phyloP scores from a whole-genome alignment of 257 asterid genomes.

The Nicotiana paniculata region DNA sequence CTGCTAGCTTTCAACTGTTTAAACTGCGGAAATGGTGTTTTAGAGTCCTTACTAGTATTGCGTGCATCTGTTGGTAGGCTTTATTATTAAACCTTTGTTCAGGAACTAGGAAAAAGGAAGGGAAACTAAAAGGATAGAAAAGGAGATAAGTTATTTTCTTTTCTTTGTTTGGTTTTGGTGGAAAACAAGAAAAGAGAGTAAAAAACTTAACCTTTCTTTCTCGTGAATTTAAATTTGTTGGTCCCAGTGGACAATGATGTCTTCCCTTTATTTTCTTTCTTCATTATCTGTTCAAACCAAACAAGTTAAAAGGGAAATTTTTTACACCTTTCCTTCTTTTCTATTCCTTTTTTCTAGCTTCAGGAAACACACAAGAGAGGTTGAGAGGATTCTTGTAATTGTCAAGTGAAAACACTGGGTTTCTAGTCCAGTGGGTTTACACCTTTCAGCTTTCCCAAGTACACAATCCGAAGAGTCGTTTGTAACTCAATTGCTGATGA shows the following conservation, averaged over 20 bases:
- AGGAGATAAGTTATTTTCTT: too few species aligned
- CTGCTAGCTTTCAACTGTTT: neutral
- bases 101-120: neutral
- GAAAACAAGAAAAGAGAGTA: neutral
- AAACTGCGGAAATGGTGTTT: neutral
- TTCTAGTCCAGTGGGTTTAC: neutral
- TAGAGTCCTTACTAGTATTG: neutral
- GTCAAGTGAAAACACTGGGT: too few species aligned
- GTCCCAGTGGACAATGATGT: neutral
- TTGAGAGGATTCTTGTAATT: too few species aligned
- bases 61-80: neutral
- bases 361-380: too few species aligned
- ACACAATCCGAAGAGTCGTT: neutral
- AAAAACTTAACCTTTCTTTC: neutral
- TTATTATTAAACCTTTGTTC: neutral
- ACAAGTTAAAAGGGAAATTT: too few species aligned
- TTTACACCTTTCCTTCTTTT: too few species aligned
- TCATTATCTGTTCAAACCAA: too few species aligned
- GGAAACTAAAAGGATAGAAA: neutral
- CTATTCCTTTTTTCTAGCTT: too few species aligned
- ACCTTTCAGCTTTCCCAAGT: neutral
- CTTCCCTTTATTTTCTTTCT: too few species aligned
- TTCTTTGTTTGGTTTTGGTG: neutral
- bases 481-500: neutral
- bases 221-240: neutral